A percentile compares a stretch with the other conserved stretches of the same genome.
Evolutionary conservation across 1,284 basidiomycete genomes (phyloP).

Genomic region (Ustanciosporium gigantosporum): DNA sequence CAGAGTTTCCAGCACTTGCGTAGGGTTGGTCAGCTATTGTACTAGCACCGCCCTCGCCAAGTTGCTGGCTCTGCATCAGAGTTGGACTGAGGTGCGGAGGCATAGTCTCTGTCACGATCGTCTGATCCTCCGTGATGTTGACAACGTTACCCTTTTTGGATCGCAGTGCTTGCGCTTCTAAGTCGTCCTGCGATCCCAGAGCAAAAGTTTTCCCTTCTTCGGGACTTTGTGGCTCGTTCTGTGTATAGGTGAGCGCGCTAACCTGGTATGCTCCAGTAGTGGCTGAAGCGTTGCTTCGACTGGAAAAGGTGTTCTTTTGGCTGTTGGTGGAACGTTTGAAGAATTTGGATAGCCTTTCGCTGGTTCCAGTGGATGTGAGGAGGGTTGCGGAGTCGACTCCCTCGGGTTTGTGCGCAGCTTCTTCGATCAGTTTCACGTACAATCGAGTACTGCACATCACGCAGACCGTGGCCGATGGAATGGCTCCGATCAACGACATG

Average conservation of each 20-base stretch:
- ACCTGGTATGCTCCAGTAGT: constrained; percentile 9
- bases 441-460: constrained; percentile 42
- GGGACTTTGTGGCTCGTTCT: no score
- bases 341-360: constrained; percentile 21
- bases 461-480: constrained; percentile 35
- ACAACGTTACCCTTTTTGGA: background rate
- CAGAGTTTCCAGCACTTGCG: no score
- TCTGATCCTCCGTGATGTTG: constrained; percentile 19
- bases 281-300: constrained; percentile 20
- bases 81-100: constrained; percentile 27
- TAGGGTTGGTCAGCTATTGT: no score
- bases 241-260: no score
- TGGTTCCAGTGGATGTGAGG: background rate
- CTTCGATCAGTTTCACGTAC: constrained; percentile 39
- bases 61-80: no score
- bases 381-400: constrained; percentile 11
- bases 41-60: no score
- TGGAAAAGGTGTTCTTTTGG: no score
- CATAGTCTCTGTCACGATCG: constrained; percentile 22
- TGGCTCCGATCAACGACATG: constrained; percentile 42
- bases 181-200: no score
- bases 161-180: constrained; percentile 5
- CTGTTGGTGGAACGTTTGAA: no score
- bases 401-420: constrained; percentile 24
- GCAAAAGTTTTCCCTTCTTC: no score